phyloP scores from a whole-genome alignment of 441 rosid species.

The Gossypium lobatum region DNA sequence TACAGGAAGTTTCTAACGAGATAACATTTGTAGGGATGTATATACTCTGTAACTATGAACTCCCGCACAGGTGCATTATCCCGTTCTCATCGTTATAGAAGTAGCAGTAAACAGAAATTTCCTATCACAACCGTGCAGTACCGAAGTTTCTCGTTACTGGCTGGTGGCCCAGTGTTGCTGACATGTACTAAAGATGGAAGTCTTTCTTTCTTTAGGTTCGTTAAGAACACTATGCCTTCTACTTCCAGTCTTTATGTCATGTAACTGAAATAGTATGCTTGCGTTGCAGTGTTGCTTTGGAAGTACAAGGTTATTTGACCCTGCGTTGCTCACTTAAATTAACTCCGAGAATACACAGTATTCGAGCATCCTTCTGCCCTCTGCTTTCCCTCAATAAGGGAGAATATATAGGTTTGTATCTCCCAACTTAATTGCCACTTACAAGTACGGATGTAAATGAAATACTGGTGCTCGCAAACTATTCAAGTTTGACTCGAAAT shows the following conservation, averaged over 20 bases:
- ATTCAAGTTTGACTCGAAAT: too few species aligned
- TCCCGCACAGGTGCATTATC: conserved; percentile 73
- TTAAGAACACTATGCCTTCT: conserved; percentile 1
- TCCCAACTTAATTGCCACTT: neutral
- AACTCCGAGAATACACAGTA: conserved; percentile 58
- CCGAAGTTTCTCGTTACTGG: conserved; percentile 87
- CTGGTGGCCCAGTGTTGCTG: conserved; percentile 91
- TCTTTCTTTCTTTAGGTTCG: conserved; percentile 85
- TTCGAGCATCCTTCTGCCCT: conserved; percentile 89
- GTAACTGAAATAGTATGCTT: conserved; percentile 15
- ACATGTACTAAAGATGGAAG: conserved; percentile 87
- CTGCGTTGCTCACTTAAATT: conserved; percentile 78
- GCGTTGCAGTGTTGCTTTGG: conserved; percentile 68
- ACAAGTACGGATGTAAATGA: neutral
- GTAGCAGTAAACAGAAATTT: conserved; percentile 60
- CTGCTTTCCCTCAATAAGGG: conserved; percentile 87
- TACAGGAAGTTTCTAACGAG: conserved; percentile 8
- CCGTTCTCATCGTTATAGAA: conserved; percentile 75
- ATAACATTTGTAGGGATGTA: conserved; percentile 53
- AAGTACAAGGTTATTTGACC: conserved; percentile 77
- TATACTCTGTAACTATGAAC: conserved; percentile 78
- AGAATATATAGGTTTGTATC: conserved; percentile 71
- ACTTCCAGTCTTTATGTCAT: neutral
- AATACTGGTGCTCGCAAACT: too few species aligned
- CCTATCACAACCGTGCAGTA: conserved; percentile 83